Evolutionary conservation across 768 basidiomycete genomes (phyloP), one percentile per base, ranked within the genome.

Genomic region (Tricholomella constricta): DNA sequence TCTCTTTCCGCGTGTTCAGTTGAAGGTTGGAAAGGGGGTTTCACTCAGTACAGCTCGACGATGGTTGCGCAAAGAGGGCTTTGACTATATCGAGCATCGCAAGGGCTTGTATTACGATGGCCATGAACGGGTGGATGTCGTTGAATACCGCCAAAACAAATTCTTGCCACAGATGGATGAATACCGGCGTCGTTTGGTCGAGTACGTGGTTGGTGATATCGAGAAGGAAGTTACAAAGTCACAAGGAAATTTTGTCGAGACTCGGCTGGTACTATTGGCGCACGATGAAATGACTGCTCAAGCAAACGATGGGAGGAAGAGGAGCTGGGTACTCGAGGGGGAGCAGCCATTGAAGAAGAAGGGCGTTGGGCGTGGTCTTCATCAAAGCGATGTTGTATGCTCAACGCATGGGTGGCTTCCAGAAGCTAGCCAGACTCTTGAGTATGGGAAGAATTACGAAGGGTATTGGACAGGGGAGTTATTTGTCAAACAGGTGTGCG

Each of bases 261-360:
- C 51, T 10, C 58, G 49, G 3, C 46, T 69, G 38, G 71, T 72
- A 43, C 59, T 66, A 14, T 53, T 57, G 43, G 64, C 61, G 35
- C 76, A 70, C 50, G 76, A 73, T 56, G 70, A 78, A 53, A 76
- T 74, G 69, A 75, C 71, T 2, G 65, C 66, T 1, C 74, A 79
- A 47, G 65, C 72, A 37, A 65, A 79, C 58, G 67, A 77, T 62
- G 62, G 56, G 10, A 26, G 42, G n/a, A 61, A 53, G 42, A 66
- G 63, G 46, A 64, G 57, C 31, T 78, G 73, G 76, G 67, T 76
- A 2, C 50, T 64, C 3, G 51, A 73, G 3, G 66, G 62, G 8
- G 59, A 76, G 49, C 66, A 72, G 2, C 52, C 62, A 23, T 47
- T 78, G 41, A 53, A 52, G 47, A 76, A 76, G 61, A 78, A 78